Base-by-base conservation (phyloP, 2,329 filamentous ascomycete genomes). In the Apiospora sp. region DNA sequence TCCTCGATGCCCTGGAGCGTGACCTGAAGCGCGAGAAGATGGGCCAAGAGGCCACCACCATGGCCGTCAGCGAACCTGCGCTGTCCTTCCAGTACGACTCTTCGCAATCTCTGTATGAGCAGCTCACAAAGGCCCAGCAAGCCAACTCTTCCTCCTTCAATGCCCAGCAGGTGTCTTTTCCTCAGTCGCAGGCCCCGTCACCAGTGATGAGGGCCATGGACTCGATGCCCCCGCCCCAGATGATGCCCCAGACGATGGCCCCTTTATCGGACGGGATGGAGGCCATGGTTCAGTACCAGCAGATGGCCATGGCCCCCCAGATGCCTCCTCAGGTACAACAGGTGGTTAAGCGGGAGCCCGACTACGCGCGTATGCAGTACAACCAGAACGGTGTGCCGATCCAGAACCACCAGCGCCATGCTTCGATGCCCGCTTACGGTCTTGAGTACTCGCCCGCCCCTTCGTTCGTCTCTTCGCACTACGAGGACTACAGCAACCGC, bases 11-110 rank as follows among this genome's bases (percentile, higher is more conserved):
- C 51, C 88, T 99, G 78, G 96, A 99, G 88, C 93, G 96, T 76
- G 96, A 99, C 81, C 86, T 99, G 81, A 99, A 99, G 91, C 92
- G 96, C 81, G 96, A 99, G 86, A 99, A 99, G 90, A 98, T 98
- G 96, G 93, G 93, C 77, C 96, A 99, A 85, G 96, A 99, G 85
- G 94, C 96, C 72, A 99, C 80, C 70, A 99, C 96, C 22, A 92
- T 98, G 78, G 96, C 96, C 71, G 95, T 98, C 81, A 97, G 93
- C 89, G 96, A 99, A 86, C 96, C 96, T 48, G 96, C 96, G 70
- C 87, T 98, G 79, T 99, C 96, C 1, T 99, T 99, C 87, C 95
- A 99, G 85, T 99, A 98, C 85, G 96, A 99, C 86, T 98, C 96
- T 34, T 98, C 96, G 46, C 96, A 99, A 86, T 98, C 96, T 77